These are phyloP conservation scores for Polyrhizophydium stewartii DNA, from an alignment of 371 early-diverging fungal genomes.

Conservation along the genomic window DNA sequence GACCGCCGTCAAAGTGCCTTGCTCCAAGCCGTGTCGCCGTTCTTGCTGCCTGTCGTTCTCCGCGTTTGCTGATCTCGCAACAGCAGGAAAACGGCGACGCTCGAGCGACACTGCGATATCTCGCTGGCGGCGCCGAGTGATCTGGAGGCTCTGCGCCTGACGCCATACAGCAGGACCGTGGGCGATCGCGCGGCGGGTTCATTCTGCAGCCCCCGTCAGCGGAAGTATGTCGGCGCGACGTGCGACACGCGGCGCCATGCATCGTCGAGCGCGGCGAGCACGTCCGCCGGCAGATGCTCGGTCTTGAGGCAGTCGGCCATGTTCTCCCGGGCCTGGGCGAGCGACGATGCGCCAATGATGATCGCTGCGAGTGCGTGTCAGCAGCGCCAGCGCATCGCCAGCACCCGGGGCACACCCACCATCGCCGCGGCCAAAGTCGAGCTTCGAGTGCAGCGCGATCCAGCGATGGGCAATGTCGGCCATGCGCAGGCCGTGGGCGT, in stretches of 20 bases:
- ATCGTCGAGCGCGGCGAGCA: slow-evolving; percentile 48
- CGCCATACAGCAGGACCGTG: no score
- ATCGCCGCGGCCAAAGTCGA: slow-evolving; percentile 43
- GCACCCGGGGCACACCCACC: slow-evolving; percentile 20
- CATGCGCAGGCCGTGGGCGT: slow-evolving; percentile 32
- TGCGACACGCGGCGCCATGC: slow-evolving; percentile 44
- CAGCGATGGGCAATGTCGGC: slow-evolving; percentile 56
- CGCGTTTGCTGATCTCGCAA: background rate
- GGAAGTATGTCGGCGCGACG: slow-evolving; percentile 39
- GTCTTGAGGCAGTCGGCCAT: slow-evolving; percentile 46
- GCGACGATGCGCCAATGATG: slow-evolving; percentile 57
- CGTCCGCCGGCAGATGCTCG: slow-evolving; percentile 42
- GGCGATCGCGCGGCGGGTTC: no score
- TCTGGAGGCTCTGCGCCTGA: no score
- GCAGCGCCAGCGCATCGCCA: no score
- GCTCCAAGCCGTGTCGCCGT: no score
- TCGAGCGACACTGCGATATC: no score
- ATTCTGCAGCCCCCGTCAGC: no score
- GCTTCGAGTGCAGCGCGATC: slow-evolving; percentile 58
- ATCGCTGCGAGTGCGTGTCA: slow-evolving; percentile 27
- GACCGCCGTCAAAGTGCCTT: no score
- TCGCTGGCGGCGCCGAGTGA: no score
- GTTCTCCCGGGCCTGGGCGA: slow-evolving; percentile 45
- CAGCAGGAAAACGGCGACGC: background rate
- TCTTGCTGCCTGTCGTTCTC: background rate